phyloP scores from a whole-genome alignment of 2,329 filamentous ascomycete genomes.

The Monosporascus ibericus region DNA sequence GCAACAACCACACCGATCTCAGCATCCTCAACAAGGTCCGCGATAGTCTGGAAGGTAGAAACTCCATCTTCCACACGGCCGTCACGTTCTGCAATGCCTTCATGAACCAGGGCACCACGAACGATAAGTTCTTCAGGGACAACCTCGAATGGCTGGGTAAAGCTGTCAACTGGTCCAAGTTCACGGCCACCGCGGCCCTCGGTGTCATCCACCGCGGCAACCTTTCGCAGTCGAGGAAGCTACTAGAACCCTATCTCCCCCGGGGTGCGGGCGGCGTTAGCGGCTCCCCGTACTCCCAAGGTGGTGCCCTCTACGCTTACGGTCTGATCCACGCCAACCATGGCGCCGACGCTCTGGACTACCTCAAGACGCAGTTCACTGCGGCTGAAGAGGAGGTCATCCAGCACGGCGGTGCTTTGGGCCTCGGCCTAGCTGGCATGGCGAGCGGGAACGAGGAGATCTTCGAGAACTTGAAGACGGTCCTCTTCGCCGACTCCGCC shows the following conservation, averaged over 20 bases:
- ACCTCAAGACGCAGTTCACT: constrained; percentile 69
- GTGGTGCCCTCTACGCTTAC: constrained; percentile 90
- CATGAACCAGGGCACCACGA: constrained; percentile 98
- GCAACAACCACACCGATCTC: constrained; percentile 89
- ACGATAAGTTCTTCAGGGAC: constrained; percentile 97
- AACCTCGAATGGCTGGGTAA: constrained; percentile 98
- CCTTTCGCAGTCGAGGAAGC: constrained; percentile 83
- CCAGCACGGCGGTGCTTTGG: constrained; percentile 91
- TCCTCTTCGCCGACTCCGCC: constrained; percentile 89
- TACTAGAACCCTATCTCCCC: constrained; percentile 91
- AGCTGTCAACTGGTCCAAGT: constrained; percentile 99
- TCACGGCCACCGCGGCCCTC: constrained; percentile 91
- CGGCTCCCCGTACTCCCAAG: constrained; percentile 91
- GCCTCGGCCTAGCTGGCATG: constrained; percentile 95
- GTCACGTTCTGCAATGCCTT: constrained; percentile 98
- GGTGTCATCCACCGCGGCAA: constrained; percentile 97
- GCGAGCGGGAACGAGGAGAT: constrained; percentile 86
- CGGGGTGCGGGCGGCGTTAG: constrained; percentile 60
- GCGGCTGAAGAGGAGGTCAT: constrained; percentile 84
- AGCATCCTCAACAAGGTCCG: constrained; percentile 93
- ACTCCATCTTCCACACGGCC: constrained; percentile 97
- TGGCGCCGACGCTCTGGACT: constrained; percentile 80
- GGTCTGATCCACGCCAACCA: constrained; percentile 97
- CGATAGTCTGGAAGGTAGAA: constrained; percentile 89
- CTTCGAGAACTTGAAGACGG: constrained; percentile 82